A percentile compares a stretch with the other conserved stretches of the same genome.
These are phyloP conservation scores for Kandelia obovata DNA, from an alignment of 345 rosid species.

Conservation along the genomic window DNA sequence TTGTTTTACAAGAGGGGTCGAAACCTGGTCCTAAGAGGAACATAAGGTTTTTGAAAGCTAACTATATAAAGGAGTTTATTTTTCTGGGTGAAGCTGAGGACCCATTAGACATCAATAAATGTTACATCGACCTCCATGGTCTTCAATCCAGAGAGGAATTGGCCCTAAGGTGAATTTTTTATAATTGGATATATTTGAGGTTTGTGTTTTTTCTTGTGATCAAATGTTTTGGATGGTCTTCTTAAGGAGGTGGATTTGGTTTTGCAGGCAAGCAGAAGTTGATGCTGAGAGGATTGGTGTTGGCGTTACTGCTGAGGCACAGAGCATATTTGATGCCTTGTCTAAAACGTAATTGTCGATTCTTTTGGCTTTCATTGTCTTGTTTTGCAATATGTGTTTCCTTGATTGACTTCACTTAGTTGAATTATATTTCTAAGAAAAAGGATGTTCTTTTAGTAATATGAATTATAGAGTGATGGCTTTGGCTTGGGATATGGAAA, in stretches of 20 bases:
- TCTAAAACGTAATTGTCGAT: slow-evolving; percentile 64
- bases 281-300: slow-evolving; percentile 87
- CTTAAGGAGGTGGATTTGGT: slow-evolving; percentile 8
- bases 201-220: neutral
- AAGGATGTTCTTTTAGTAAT: neutral
- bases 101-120: slow-evolving; percentile 64
- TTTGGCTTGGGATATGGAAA: slow-evolving; percentile 1
- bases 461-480: no score
- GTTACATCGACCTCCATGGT: slow-evolving; percentile 53
- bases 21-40: slow-evolving; percentile 48
- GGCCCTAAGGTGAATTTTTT: slow-evolving; percentile 56
- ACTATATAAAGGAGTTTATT: slow-evolving; percentile 59
- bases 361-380: neutral
- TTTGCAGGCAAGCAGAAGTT: slow-evolving; percentile 75
- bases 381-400: neutral
- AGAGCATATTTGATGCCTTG: slow-evolving; percentile 79
- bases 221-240: neutral
- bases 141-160: slow-evolving; percentile 72
- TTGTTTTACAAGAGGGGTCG: slow-evolving; percentile 60
- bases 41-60: slow-evolving; percentile 69
- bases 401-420: no score
- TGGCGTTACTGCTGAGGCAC: slow-evolving; percentile 89
- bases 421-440: neutral
- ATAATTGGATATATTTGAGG: neutral
- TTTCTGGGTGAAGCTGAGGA: slow-evolving; percentile 70